A percentile compares a stretch with the other conserved stretches of the same genome.
Evolutionary conservation across 208 protist genomes (phyloP).

Genomic region (Trypanosoma rangeli): DNA sequence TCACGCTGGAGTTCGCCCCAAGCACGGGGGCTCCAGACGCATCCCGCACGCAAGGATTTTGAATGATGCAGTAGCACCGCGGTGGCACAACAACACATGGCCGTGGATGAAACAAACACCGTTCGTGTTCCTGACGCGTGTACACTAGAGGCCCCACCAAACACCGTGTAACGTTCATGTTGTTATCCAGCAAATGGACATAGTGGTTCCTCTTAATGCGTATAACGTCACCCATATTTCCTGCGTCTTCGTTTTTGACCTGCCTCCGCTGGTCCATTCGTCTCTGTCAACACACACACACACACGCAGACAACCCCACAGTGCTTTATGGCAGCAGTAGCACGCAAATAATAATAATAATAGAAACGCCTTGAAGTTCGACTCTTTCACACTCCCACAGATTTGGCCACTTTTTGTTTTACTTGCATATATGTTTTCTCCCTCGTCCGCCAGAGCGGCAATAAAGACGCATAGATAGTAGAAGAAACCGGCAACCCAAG

Average conservation of each 20-base stretch:
- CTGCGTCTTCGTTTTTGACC: background rate
- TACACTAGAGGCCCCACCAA: constrained; percentile 92
- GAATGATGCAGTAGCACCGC: constrained; percentile 67
- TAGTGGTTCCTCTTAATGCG: constrained; percentile 88
- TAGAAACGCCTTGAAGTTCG: too few relatives aligned
- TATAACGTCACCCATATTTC: constrained; percentile 53
- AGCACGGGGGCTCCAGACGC: constrained; percentile 37
- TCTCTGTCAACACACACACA: background rate
- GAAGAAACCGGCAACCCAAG: background rate
- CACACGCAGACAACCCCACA: too few relatives aligned
- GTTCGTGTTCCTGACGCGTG: constrained; percentile 92
- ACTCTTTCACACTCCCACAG: too few relatives aligned
- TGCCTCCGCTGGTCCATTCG: too few relatives aligned
- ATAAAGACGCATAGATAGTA: constrained; percentile 16
- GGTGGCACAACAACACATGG: constrained; percentile 68
- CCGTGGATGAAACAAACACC: constrained; percentile 83
- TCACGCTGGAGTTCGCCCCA: constrained; percentile 74
- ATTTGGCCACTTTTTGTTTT: too few relatives aligned
- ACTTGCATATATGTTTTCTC: too few relatives aligned
- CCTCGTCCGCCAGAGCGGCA: too few relatives aligned
- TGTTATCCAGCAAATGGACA: constrained; percentile 95
- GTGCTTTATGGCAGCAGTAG: too few relatives aligned
- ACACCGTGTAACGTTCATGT: constrained; percentile 85
- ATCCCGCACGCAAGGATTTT: constrained; percentile 65
- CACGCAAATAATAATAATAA: too few relatives aligned